phyloP scores from a whole-genome alignment of 2,329 filamentous ascomycete genomes.

The Didymella exigua region DNA sequence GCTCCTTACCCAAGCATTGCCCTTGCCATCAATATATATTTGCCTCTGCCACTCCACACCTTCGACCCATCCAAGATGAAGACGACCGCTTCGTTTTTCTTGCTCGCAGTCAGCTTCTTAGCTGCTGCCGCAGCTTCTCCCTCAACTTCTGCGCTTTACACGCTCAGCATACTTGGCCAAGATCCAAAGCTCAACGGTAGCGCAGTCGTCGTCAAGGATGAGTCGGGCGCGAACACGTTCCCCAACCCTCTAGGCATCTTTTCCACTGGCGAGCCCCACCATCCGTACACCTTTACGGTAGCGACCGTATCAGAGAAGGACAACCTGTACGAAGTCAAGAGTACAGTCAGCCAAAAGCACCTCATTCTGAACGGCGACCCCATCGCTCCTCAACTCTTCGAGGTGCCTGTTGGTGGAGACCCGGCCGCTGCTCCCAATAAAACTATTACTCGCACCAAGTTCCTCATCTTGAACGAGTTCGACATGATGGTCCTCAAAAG shows the following conservation, averaged over 20 bases:
- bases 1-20: neutral
- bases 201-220: neutral
- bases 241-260: neutral
- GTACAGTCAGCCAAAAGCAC: neutral
- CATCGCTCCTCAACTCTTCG: neutral
- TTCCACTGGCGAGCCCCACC: neutral
- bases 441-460: neutral
- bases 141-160: neutral
- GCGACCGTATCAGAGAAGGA: neutral
- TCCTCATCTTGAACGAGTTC: neutral
- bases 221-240: neutral
- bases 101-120: neutral
- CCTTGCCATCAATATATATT: neutral
- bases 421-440: neutral
- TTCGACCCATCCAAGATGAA: neutral
- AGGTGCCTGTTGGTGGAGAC: neutral
- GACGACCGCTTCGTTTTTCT: neutral
- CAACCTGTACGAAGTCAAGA: neutral
- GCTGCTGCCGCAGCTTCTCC: no score
- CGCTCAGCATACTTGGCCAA: neutral
- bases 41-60: neutral
- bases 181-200: neutral
- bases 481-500: neutral
- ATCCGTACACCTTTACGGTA: neutral
- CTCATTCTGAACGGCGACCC: neutral